These are phyloP conservation scores for Alternaria angustiovoidea DNA, from an alignment of 2,329 filamentous ascomycete genomes.

Conservation along the genomic window DNA sequence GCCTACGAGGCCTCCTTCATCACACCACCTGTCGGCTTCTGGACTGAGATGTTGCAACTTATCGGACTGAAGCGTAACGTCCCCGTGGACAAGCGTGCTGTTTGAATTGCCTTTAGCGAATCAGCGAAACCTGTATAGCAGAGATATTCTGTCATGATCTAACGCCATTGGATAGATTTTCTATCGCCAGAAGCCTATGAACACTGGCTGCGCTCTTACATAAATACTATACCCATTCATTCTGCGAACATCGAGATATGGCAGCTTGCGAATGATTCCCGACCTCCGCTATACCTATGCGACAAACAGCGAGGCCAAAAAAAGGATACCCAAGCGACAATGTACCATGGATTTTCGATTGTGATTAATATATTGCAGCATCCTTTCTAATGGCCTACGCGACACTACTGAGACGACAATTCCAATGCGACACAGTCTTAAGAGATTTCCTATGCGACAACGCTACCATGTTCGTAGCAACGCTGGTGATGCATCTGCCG, in stretches of 20 bases:
- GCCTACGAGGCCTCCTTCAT: slow-evolving; percentile 54
- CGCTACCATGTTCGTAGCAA: background rate
- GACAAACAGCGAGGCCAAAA: slow-evolving; percentile 24
- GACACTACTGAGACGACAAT: background rate
- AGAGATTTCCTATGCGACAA: slow-evolving; percentile 2
- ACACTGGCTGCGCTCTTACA: slow-evolving; percentile 14
- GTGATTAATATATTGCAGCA: background rate
- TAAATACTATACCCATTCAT: slow-evolving; percentile 32
- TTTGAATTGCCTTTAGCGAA: slow-evolving; percentile 18
- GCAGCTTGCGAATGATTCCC: slow-evolving; percentile 15
- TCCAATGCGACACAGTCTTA: background rate
- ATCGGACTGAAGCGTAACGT: slow-evolving; percentile 44
- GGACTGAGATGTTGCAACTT: slow-evolving; percentile 49
- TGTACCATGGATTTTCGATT: background rate
- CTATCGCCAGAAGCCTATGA: slow-evolving; percentile 14
- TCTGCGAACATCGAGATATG: slow-evolving; percentile 7
- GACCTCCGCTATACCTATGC: slow-evolving; percentile 22
- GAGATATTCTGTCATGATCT: slow-evolving; percentile 14
- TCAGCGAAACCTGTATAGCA: background rate
- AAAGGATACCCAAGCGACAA: slow-evolving; percentile 8
- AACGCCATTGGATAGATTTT: slow-evolving; percentile 24
- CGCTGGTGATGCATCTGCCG: background rate
- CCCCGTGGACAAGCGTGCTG: slow-evolving; percentile 39
- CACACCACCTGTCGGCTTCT: slow-evolving; percentile 46
- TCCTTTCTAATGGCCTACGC: slow-evolving; percentile 6